Percentiles rank a stretch among this genome's conserved stretches.
These are phyloP conservation scores for Stentor coeruleus DNA, from an alignment of 73 alveolate genomes.

Conservation along the genomic window DNA sequence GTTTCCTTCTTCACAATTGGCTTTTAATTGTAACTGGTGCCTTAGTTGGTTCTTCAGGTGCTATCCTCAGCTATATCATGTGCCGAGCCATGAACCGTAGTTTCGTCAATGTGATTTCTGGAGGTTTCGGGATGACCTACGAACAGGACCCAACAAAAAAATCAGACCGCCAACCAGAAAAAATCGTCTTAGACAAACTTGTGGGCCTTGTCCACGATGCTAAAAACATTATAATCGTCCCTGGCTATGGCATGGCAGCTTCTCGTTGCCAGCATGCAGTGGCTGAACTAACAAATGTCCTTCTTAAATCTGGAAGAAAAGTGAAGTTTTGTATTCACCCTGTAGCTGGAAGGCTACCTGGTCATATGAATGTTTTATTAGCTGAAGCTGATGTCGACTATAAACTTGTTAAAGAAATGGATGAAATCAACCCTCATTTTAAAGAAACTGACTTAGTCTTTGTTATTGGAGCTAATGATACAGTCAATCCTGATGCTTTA, in stretches of 20 bases:
- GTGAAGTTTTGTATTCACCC: conserved; percentile 78
- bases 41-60: conserved; percentile 66
- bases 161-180: not conserved
- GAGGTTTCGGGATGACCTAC: conserved; percentile 56
- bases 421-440: conserved; percentile 54
- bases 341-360: conserved; percentile 90
- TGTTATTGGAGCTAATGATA: conserved; percentile 77
- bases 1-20: conserved; percentile 62
- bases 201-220: conserved; percentile 30
- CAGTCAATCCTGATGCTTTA: conserved; percentile 68
- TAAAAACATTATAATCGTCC: conserved; percentile 62
- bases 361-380: conserved; percentile 71
- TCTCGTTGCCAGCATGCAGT: conserved; percentile 65
- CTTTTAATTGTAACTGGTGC: conserved; percentile 72
- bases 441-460: conserved; percentile 51
- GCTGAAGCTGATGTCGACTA: conserved; percentile 82
- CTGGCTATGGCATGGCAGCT: conserved; percentile 81
- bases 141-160: not conserved
- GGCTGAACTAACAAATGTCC: too few relatives aligned
- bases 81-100: conserved; percentile 61
- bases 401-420: conserved; percentile 68
- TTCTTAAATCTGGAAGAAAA: not conserved
- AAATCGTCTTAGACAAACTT: not conserved
- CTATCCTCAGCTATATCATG: conserved; percentile 59
- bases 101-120: conserved; percentile 45